phyloP scores from a whole-genome alignment of 2,329 filamentous ascomycete genomes.

The Zasmidium angulare region DNA sequence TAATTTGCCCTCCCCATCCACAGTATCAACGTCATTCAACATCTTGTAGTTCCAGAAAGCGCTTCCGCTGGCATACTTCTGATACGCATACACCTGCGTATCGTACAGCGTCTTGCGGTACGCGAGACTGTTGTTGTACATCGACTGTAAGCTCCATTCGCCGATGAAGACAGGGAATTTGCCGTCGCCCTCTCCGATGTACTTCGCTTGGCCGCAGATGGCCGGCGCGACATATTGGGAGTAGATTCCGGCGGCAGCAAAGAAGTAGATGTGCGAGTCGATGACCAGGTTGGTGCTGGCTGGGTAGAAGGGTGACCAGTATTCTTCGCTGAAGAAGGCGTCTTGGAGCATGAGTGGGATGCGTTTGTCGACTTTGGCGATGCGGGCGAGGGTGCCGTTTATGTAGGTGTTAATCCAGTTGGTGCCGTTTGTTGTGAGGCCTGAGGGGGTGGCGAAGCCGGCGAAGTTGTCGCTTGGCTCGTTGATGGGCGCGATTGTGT shows the following conservation, averaged over 20 bases:
- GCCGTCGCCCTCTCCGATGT: constrained; percentile 18
- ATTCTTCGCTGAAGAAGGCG: constrained; percentile 28
- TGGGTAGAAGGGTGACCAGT: constrained; percentile 32
- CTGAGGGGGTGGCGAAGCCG: constrained; percentile 35
- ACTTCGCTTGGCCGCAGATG: constrained; percentile 30
- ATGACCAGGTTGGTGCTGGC: constrained; percentile 32
- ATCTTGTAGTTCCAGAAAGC: constrained; percentile 15
- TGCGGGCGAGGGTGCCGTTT: constrained; percentile 28
- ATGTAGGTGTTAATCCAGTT: constrained; percentile 38
- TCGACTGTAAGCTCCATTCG: constrained; percentile 37
- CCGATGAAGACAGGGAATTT: constrained; percentile 39
- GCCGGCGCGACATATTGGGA: constrained; percentile 28
- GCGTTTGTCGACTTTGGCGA: constrained; percentile 27
- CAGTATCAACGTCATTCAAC: constrained; percentile 4
- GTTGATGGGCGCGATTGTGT: constrained; percentile 41
- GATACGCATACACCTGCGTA: constrained; percentile 36
- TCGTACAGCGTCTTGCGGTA: constrained; percentile 32
- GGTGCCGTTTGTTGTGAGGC: constrained; percentile 31
- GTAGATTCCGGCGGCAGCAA: constrained; percentile 28
- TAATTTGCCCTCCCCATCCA: constrained; percentile 13
- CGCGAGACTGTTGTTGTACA: constrained; percentile 35
- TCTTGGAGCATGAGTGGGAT: constrained; percentile 39
- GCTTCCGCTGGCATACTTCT: constrained; percentile 35
- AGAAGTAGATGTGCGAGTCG: constrained; percentile 36
- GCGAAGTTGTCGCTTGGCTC: constrained; percentile 39